phyloP scores from a whole-genome alignment of 1,139 yeast genomes.

The Taphrina flavorubra region DNA sequence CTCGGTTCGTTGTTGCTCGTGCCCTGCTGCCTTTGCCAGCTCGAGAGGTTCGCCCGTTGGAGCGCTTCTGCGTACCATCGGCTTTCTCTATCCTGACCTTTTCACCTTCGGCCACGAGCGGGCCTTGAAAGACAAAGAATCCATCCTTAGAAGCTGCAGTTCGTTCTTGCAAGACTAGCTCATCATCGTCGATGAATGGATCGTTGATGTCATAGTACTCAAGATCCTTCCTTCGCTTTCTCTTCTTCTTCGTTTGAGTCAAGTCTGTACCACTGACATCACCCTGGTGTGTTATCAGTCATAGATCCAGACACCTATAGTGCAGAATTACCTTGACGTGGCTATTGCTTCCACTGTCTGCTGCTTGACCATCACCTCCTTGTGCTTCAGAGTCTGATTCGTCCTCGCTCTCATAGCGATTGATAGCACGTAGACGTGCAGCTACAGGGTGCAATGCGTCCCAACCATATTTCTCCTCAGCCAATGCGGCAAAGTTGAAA shows the following conservation, averaged over 20 bases:
- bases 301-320: too few relatives aligned
- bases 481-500: slow-evolving; percentile 75
- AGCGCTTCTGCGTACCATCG: slow-evolving; percentile 26
- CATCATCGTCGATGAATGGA: slow-evolving; percentile 96
- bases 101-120: slow-evolving; percentile 72
- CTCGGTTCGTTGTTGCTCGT: slow-evolving; percentile 2
- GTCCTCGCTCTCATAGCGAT: slow-evolving; percentile 54
- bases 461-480: slow-evolving; percentile 88
- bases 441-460: slow-evolving; percentile 68
- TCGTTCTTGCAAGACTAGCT: slow-evolving; percentile 89
- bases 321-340: neutral
- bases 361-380: slow-evolving; percentile 53
- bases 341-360: neutral
- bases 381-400: slow-evolving; percentile 65
- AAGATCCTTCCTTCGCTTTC: slow-evolving; percentile 55
- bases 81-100: slow-evolving; percentile 49
- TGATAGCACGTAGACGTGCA: slow-evolving; percentile 52
- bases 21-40: slow-evolving; percentile 25
- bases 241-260: slow-evolving; percentile 61
- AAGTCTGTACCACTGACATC: slow-evolving; percentile 2
- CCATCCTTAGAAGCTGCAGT: slow-evolving; percentile 94
- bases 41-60: slow-evolving; percentile 14
- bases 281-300: neutral
- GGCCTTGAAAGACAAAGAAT: slow-evolving; percentile 94
- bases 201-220: slow-evolving; percentile 84